phyloP scores from a whole-genome alignment of 1,284 basidiomycete species.

The Fomitopsis schrenkii region DNA sequence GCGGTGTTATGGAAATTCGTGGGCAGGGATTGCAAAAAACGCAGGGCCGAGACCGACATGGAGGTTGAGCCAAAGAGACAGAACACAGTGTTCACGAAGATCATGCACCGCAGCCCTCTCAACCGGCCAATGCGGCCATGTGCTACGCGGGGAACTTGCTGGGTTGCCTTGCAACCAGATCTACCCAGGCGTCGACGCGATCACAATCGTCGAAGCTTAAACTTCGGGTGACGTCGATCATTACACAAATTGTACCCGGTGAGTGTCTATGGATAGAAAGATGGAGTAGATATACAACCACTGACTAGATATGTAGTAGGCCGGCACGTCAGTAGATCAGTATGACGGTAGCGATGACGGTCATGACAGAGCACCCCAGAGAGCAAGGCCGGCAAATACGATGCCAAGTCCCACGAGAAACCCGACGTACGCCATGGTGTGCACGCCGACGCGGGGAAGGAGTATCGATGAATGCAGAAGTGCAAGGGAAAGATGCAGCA shows the following conservation, averaged over 20 bases:
- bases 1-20: not conserved
- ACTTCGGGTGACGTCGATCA: not conserved
- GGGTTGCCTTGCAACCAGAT: not conserved
- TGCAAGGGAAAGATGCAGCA: constrained; percentile 47
- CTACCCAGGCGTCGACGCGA: not conserved
- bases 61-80: not conserved
- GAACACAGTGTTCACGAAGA: not conserved
- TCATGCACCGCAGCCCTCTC: too few relatives aligned
- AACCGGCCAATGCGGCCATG: not conserved
- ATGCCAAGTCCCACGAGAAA: constrained; percentile 57
- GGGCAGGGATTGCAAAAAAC: not conserved
- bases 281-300: not conserved
- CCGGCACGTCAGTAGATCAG: not conserved
- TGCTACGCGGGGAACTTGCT: not conserved
- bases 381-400: constrained; percentile 63
- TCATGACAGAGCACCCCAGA: constrained; percentile 60
- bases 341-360: not conserved
- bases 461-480: constrained; percentile 58
- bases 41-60: not conserved
- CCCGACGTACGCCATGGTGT: constrained; percentile 64
- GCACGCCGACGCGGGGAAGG: constrained; percentile 64
- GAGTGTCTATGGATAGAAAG: not conserved
- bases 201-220: not conserved
- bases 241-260: too few relatives aligned
- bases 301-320: not conserved